phyloP scores from a whole-genome alignment of 1,284 basidiomycete genomes.

The Taiwanofungus camphoratus region DNA sequence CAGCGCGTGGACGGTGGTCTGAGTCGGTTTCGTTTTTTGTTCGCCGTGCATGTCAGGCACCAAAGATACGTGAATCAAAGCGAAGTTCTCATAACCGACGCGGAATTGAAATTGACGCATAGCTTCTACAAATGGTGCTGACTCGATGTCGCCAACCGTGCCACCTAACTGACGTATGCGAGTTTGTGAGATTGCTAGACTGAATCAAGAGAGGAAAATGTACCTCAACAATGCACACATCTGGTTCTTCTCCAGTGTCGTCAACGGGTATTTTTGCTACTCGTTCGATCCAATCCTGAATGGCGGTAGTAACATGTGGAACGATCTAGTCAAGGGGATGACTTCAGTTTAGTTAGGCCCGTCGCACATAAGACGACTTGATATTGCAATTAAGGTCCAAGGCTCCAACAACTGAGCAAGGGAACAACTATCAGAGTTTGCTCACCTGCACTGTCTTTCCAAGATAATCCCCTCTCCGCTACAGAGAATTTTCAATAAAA shows the following conservation, averaged over 20 bases:
- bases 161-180: conserved; percentile 74
- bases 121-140: conserved; percentile 96
- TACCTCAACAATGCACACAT: conserved; percentile 97
- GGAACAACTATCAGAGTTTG: conserved; percentile 3
- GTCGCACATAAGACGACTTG: too few species aligned
- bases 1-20: conserved; percentile 93
- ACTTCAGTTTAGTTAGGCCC: conserved; percentile 1
- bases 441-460: conserved; percentile 91
- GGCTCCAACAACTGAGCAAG: too few species aligned
- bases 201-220: conserved; percentile 9
- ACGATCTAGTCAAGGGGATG: conserved; percentile 64
- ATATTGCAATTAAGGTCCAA: too few species aligned
- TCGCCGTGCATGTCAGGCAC: conserved; percentile 98
- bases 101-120: conserved; percentile 99
- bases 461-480: conserved; percentile 95
- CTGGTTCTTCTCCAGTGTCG: conserved; percentile 88
- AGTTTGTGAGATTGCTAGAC: background rate
- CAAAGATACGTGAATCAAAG: conserved; percentile 95
- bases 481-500: conserved; percentile 15
- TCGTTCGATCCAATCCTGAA: conserved; percentile 98
- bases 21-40: conserved; percentile 99
- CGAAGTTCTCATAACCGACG: conserved; percentile 96
- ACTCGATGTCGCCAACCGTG: conserved; percentile 94
- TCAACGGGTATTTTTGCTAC: conserved; percentile 94
- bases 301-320: conserved; percentile 93